phyloP scores from a whole-genome alignment of 2,329 filamentous ascomycete genomes.

The Leptographium lundbergii region DNA sequence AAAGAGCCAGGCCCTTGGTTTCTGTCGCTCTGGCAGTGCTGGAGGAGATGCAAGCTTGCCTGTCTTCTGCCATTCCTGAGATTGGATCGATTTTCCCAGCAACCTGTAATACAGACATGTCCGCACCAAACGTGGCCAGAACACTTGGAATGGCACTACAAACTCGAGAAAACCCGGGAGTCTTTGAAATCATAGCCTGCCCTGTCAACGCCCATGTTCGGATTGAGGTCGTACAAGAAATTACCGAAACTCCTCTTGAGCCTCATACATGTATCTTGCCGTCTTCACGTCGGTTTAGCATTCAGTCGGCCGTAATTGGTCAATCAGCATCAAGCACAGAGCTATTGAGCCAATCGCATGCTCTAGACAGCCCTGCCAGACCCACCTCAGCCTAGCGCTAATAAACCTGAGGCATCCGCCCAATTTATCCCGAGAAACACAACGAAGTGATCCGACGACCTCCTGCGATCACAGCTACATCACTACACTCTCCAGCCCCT shows the following conservation, averaged over 20 bases:
- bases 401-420: not conserved
- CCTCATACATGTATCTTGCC: not conserved
- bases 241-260: not conserved
- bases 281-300: not conserved
- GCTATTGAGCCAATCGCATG: not conserved
- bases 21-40: too few species aligned
- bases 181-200: too few species aligned
- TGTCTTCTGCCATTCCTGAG: too few species aligned
- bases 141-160: too few species aligned
- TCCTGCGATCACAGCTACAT: not conserved
- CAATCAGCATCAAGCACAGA: not conserved
- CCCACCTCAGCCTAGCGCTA: slow-evolving; percentile 1
- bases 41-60: too few species aligned
- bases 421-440: not conserved
- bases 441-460: not conserved
- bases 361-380: not conserved
- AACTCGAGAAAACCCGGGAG: too few species aligned
- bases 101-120: too few species aligned
- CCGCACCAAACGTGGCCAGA: not conserved
- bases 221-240: too few species aligned
- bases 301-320: not conserved
- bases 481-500: not conserved
- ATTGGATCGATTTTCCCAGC: too few species aligned
- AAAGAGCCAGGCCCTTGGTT: too few species aligned
- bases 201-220: too few species aligned